These are phyloP conservation scores for Bruguiera gymnorhiza DNA, from an alignment of 345 rosid genomes.

Conservation along the genomic window DNA sequence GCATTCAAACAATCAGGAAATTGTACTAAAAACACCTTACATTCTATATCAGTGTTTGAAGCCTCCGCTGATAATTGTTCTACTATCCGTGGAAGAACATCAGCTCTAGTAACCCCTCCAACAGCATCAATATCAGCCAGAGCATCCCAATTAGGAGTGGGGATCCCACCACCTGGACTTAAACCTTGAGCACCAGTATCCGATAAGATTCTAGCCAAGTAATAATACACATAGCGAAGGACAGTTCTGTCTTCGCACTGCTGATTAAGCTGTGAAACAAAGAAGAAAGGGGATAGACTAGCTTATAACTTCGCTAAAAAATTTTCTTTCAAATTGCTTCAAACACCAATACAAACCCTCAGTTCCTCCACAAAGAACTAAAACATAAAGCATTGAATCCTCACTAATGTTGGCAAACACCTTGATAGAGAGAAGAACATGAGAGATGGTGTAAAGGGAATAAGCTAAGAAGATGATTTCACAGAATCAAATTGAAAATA, in stretches of 20 bases:
- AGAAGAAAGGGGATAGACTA: slow-evolving; percentile 17
- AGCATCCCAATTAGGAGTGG: slow-evolving; percentile 99
- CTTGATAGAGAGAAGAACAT: too few relatives aligned
- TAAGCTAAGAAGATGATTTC: not conserved
- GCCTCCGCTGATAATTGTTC: slow-evolving; percentile 79
- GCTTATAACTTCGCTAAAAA: not conserved
- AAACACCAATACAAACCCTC: not conserved
- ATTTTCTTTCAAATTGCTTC: not conserved
- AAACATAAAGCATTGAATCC: not conserved
- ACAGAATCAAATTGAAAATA: not conserved
- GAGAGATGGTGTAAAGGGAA: too few relatives aligned
- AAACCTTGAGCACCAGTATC: slow-evolving; percentile 80
- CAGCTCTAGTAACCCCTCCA: slow-evolving; percentile 99
- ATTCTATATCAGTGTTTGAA: slow-evolving; percentile 68
- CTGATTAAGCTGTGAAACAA: slow-evolving; percentile 73
- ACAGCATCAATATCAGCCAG: slow-evolving; percentile 93
- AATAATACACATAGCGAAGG: slow-evolving; percentile 95
- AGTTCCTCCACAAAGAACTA: not conserved
- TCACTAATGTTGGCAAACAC: too few relatives aligned
- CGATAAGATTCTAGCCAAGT: slow-evolving; percentile 92
- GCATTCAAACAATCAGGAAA: not conserved
- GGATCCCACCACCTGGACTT: slow-evolving; percentile 97
- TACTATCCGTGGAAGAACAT: slow-evolving; percentile 89
- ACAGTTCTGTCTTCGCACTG: slow-evolving; percentile 94
- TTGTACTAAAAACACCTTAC: slow-evolving; percentile 37